Percentiles rank a stretch among this genome's conserved stretches.
These are phyloP conservation scores for Myxozyma monticola DNA, from an alignment of 805 yeast species.

Conservation along the genomic window DNA sequence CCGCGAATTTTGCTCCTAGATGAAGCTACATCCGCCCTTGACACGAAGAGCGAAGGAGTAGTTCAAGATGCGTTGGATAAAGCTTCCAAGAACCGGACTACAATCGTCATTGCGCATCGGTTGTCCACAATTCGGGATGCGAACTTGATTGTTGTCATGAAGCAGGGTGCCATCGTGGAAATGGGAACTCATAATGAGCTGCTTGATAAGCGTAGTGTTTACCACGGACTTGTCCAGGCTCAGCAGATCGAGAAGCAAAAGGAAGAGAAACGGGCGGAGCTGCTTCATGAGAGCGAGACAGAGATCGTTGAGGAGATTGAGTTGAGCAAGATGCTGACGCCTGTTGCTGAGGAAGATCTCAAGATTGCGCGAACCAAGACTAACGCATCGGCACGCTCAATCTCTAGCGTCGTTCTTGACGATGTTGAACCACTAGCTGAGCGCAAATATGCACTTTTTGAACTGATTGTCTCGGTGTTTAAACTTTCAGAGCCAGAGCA, in stretches of 20 bases:
- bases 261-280: slow-evolving; percentile 41
- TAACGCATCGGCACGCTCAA: slow-evolving; percentile 33
- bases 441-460: slow-evolving; percentile 4
- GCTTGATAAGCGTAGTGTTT: slow-evolving; percentile 35
- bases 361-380: slow-evolving; percentile 12
- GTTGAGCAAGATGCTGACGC: not conserved
- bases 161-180: slow-evolving; percentile 52
- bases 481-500: slow-evolving; percentile 27
- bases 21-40: slow-evolving; percentile 68
- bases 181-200: slow-evolving; percentile 46
- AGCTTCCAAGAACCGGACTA: slow-evolving; percentile 46
- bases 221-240: slow-evolving; percentile 42
- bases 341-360: slow-evolving; percentile 3
- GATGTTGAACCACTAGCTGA: slow-evolving; percentile 3
- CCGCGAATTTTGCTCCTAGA: slow-evolving; percentile 60
- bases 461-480: slow-evolving; percentile 13
- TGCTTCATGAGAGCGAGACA: slow-evolving; percentile 41
- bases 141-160: slow-evolving; percentile 54
- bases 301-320: slow-evolving; percentile 33
- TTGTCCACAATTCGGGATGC: slow-evolving; percentile 77
- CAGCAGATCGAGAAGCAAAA: slow-evolving; percentile 34
- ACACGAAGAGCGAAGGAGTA: slow-evolving; percentile 59
- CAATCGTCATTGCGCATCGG: slow-evolving; percentile 84
- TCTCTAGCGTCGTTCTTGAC: slow-evolving; percentile 22
- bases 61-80: slow-evolving; percentile 53